A percentile compares a stretch with the other conserved stretches of the same genome.
phyloP scores from a whole-genome alignment of 768 basidiomycete genomes.

The Pleurotus cornucopiae region DNA sequence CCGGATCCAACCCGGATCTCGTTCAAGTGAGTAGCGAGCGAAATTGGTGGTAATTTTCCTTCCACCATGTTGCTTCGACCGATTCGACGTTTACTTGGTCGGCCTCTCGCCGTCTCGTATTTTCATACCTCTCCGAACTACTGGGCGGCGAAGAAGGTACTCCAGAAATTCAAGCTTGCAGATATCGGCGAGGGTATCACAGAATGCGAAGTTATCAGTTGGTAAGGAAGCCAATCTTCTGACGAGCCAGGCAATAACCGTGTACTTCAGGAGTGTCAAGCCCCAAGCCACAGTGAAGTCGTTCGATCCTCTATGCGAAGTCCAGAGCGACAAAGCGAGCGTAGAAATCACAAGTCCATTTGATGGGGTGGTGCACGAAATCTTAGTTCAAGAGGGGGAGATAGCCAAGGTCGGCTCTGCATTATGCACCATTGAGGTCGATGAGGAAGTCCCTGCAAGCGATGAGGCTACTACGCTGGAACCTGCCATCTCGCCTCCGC shows the following conservation, averaged over 20 bases:
- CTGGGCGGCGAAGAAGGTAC: constrained; percentile 29
- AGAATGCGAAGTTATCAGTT: constrained; percentile 85
- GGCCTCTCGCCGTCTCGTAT: constrained; percentile 19
- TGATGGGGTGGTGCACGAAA: constrained; percentile 67
- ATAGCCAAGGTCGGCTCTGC: constrained; percentile 79
- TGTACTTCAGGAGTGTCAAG: constrained; percentile 56
- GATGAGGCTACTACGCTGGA: constrained; percentile 17
- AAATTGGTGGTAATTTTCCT: constrained; percentile 13
- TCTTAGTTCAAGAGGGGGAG: constrained; percentile 77
- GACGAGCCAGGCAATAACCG: constrained; percentile 6
- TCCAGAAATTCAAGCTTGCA: constrained; percentile 69
- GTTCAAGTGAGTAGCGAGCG: not conserved
- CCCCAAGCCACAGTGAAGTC: constrained; percentile 44
- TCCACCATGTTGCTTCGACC: constrained; percentile 30
- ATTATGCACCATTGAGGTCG: constrained; percentile 79
- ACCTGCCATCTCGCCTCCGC: constrained; percentile 8
- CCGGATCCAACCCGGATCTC: constrained; percentile 9
- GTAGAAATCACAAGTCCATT: constrained; percentile 89
- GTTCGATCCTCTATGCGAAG: constrained; percentile 78
- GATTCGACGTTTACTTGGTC: constrained; percentile 26
- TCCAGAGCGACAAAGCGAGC: constrained; percentile 87
- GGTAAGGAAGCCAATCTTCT: constrained; percentile 31
- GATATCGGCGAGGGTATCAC: constrained; percentile 92
- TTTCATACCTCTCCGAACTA: constrained; percentile 28
- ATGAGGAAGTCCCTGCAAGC: constrained; percentile 41